Base-by-base conservation (phyloP, 345 rosid genomes). In the Balakata baccata region DNA sequence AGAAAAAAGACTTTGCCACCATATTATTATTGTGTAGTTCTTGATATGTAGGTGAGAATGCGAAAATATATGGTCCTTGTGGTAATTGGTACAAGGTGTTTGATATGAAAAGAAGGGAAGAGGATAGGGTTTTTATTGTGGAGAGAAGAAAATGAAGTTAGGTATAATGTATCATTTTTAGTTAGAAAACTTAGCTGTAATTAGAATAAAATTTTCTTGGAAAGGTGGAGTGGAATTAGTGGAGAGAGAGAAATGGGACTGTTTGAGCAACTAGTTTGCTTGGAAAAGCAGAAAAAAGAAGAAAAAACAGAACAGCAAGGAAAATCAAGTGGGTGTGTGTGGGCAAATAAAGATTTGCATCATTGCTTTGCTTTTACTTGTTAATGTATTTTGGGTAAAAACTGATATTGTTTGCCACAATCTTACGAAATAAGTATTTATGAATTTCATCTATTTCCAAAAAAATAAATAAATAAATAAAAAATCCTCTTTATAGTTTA, bases 251-350 rank as follows among this genome's bases (percentile, higher is more conserved):
- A 6, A 22, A 25, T 38, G 3, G 13, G 11, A 82, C 81, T 70
- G n/a, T n/a, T n/a, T n/a, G 34, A 29, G 34, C 34, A 29, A 29
- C 34, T 72, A 70, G 78, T 39, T 88, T 84, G 89, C 88, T 84
- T 86, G 68, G 37, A 75, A 71, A 81, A 61, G 74, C 81, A 81
- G 91, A 75, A 70, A 29, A 2, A 29, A 29, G 34, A 29, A 29
- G 34, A 29, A 84, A 84, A 77, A 77, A 68, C 34, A 68, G 29
- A 77, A 68, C 34, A 68, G 29, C 69, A 43, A 67, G 62, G 23
- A 75, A 76, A 68, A 77, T 80, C 79, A 74, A 80, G 73, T 83
- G 74, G 83, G 65, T 70, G 74, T 73, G 75, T 56, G 57, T 52
- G 73, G 69, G 53, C 70, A 71, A 75, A 79, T 37, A 72, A 18